Evolutionary conservation across 129 eudicot genomes (phyloP).

Genomic region (Centaurea solstitialis): DNA sequence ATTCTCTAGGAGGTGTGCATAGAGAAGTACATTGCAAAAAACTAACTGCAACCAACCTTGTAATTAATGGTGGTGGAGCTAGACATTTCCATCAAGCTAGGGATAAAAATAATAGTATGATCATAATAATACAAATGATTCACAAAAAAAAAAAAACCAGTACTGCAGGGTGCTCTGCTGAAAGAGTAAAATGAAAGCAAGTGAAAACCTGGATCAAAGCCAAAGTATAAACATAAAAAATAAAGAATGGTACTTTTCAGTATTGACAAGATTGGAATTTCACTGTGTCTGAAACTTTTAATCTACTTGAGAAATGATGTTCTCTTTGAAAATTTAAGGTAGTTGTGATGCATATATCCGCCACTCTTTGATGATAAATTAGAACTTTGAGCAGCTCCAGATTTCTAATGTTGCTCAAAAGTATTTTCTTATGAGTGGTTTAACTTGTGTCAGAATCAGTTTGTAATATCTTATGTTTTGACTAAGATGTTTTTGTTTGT

Average conservation of each 20-base stretch:
- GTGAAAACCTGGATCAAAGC: background rate
- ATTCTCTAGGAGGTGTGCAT: background rate
- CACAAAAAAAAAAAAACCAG: background rate
- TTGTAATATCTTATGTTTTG: background rate
- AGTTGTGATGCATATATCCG: background rate
- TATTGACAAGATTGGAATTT: background rate
- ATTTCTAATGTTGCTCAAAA: background rate
- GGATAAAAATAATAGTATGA: background rate
- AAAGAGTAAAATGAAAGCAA: background rate
- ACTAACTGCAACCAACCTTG: background rate
- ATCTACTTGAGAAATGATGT: background rate
- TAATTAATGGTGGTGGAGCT: background rate
- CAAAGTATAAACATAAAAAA: background rate
- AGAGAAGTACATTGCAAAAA: background rate
- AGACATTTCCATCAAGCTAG: background rate
- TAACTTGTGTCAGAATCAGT: background rate
- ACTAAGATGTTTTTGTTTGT: background rate
- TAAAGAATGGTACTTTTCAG: background rate
- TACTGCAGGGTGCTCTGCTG: background rate
- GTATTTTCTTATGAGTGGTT: slow-evolving; percentile 1
- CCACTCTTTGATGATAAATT: background rate
- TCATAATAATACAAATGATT: background rate
- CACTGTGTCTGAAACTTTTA: background rate
- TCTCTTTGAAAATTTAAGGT: background rate
- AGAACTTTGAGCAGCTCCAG: background rate